Evolutionary conservation across 108 stramenopile species (phyloP), one percentile per base, ranked within the genome.

Genomic region (Ochromonas danica): DNA sequence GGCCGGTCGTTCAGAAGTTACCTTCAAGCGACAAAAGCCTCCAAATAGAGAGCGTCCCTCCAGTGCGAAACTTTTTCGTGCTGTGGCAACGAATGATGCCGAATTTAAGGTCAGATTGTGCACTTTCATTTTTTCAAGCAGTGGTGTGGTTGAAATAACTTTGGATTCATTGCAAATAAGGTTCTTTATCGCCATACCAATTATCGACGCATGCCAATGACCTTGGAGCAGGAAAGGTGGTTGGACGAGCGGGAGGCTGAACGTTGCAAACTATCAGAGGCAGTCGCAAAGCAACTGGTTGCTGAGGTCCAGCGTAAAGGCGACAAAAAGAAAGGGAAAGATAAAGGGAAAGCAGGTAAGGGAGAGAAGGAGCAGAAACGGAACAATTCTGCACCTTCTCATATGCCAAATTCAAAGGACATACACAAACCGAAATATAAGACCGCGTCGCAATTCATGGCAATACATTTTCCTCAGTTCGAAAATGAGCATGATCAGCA

Each of bases 381-480:
- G 6, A 51, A 22, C 22, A 22, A 6, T 51, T 22, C 45, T 14
- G 22, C 6, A 14, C 45, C 45, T 51, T 51, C 45, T 51, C n/a
- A n/a, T n/a, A n/a, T n/a, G n/a, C n/a, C n/a, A n/a, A n/a, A n/a
- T n/a, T n/a, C n/a, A n/a, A n/a, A n/a, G n/a, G n/a, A n/a, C n/a
- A n/a, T n/a, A 70, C 17, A 17, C 67, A 17, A 45, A 36, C 36
- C 36, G 10, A 75, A 75, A 60, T 75, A 75, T 60, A 41, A 38
- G 10, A 33, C n/a, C 10, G 72, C 31, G 40, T 3, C 3, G 6
- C 40, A 75, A 36, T 75, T 75, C 25, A 75, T 75, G 72, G 45
- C 43, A 41, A 6, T 41, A 10, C 72, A 75, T 41, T 75, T 75
- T 36, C 72, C 72, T 27, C 3, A 60, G 3, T 75, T 75, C 31